Conservation (phyloP, 2,329 filamentous ascomycete species). For the Xylaria sp. region DNA sequence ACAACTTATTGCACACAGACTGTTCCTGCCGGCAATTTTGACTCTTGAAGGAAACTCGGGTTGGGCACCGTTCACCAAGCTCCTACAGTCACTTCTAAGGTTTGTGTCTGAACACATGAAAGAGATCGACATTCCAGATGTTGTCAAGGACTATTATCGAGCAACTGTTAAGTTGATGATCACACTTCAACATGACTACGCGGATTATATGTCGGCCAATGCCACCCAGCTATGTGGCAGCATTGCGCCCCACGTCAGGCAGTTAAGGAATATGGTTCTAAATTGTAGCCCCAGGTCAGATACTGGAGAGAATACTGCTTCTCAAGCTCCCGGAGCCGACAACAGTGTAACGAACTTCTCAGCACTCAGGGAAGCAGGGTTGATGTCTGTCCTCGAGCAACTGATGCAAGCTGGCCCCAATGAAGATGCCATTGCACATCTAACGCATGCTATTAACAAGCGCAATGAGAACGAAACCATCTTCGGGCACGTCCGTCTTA, state of each 20-base stretch:
- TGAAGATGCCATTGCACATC: slow-evolving; percentile 78
- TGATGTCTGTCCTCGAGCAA: slow-evolving; percentile 69
- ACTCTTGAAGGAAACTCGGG: slow-evolving; percentile 73
- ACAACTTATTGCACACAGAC: slow-evolving; percentile 82
- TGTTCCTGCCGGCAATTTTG: slow-evolving; percentile 83
- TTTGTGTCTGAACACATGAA: slow-evolving; percentile 86
- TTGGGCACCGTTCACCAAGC: slow-evolving; percentile 79
- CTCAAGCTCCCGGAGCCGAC: slow-evolving; percentile 50
- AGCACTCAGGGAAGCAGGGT: slow-evolving; percentile 64
- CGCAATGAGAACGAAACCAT: slow-evolving; percentile 68
- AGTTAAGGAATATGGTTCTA: slow-evolving; percentile 88
- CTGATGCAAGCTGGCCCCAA: slow-evolving; percentile 70
- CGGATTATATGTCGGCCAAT: slow-evolving; percentile 90
- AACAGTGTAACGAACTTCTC: slow-evolving; percentile 32
- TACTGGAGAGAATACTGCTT: slow-evolving; percentile 76
- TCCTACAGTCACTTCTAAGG: slow-evolving; percentile 76
- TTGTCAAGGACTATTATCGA: slow-evolving; percentile 85
- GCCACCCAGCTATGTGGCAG: slow-evolving; percentile 83
- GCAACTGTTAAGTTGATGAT: slow-evolving; percentile 84
- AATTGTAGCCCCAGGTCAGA: slow-evolving; percentile 75
- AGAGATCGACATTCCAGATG: slow-evolving; percentile 72
- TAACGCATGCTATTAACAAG: slow-evolving; percentile 77
- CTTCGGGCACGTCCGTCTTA: slow-evolving; percentile 73
- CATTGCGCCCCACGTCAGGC: slow-evolving; percentile 84
- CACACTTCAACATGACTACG: slow-evolving; percentile 91